phyloP scores from a whole-genome alignment of 2,329 filamentous ascomycete species.

The Fusarium phyllophilum region DNA sequence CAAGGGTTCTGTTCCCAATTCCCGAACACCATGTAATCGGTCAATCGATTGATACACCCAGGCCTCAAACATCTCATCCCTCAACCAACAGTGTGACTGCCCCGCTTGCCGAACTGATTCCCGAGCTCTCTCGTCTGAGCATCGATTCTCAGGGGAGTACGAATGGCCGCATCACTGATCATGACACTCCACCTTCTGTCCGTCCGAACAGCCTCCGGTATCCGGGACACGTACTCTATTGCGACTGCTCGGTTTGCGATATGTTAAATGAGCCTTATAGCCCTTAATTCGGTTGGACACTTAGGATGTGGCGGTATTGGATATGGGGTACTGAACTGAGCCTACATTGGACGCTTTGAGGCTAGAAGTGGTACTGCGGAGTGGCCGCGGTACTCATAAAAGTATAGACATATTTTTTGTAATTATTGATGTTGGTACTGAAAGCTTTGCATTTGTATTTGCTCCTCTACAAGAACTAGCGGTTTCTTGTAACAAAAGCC shows the following conservation, averaged over 20 bases:
- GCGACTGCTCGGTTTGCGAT: not conserved
- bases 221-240: not conserved
- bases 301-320: not conserved
- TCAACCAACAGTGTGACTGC: no score
- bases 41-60: not conserved
- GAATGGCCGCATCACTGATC: not conserved
- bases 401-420: not conserved
- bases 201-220: not conserved
- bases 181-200: not conserved
- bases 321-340: not conserved
- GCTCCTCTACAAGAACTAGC: not conserved
- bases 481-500: not conserved
- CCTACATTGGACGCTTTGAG: not conserved
- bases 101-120: not conserved
- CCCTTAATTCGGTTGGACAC: not conserved
- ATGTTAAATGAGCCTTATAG: not conserved
- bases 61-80: not conserved
- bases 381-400: not conserved
- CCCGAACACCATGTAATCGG: not conserved
- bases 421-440: not conserved
- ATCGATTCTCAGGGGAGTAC: not conserved
- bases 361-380: not conserved
- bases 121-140: not conserved
- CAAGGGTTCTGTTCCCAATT: not conserved
- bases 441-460: not conserved